phyloP scores from a whole-genome alignment of 2,329 filamentous ascomycete species.

The Periglandula ipomoeae region DNA sequence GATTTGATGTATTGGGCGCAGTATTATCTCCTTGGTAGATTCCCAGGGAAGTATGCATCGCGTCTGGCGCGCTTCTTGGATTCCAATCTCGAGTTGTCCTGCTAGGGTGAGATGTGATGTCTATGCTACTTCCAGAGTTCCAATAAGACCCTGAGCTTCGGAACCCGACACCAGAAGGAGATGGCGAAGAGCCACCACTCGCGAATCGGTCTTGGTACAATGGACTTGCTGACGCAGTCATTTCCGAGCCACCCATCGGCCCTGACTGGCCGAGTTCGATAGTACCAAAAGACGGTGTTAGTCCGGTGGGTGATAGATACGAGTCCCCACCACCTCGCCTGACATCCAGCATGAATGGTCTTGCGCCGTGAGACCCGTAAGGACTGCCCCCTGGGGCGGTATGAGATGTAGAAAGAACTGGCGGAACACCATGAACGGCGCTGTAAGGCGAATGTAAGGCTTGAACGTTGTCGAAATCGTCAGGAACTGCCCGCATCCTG shows the following conservation, averaged over 20 bases:
- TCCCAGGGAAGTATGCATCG: neutral
- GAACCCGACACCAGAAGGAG: slow-evolving; percentile 28
- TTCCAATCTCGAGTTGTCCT: slow-evolving; percentile 1
- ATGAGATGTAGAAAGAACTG: slow-evolving; percentile 35
- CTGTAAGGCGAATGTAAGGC: slow-evolving; percentile 60
- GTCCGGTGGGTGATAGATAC: slow-evolving; percentile 56
- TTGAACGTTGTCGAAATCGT: slow-evolving; percentile 62
- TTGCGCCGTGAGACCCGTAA: slow-evolving; percentile 53
- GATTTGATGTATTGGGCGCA: slow-evolving; percentile 34
- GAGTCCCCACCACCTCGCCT: slow-evolving; percentile 54
- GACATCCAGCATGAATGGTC: slow-evolving; percentile 61
- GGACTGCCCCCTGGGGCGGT: slow-evolving; percentile 35
- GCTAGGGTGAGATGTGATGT: neutral
- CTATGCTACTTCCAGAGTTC: slow-evolving; percentile 3
- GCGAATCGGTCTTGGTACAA: slow-evolving; percentile 45
- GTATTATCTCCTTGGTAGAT: neutral
- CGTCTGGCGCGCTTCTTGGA: neutral
- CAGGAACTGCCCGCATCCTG: slow-evolving; percentile 61
- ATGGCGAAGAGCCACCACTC: slow-evolving; percentile 39
- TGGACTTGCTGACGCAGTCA: slow-evolving; percentile 49
- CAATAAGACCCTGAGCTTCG: slow-evolving; percentile 3
- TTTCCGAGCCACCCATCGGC: slow-evolving; percentile 41
- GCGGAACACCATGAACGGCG: slow-evolving; percentile 44
- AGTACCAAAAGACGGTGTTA: slow-evolving; percentile 58
- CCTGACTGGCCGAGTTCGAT: slow-evolving; percentile 53